A percentile compares a stretch with the other conserved stretches of the same genome.
These are phyloP conservation scores for Syzygium syzygioides DNA, from an alignment of 441 rosid species.

Conservation along the genomic window DNA sequence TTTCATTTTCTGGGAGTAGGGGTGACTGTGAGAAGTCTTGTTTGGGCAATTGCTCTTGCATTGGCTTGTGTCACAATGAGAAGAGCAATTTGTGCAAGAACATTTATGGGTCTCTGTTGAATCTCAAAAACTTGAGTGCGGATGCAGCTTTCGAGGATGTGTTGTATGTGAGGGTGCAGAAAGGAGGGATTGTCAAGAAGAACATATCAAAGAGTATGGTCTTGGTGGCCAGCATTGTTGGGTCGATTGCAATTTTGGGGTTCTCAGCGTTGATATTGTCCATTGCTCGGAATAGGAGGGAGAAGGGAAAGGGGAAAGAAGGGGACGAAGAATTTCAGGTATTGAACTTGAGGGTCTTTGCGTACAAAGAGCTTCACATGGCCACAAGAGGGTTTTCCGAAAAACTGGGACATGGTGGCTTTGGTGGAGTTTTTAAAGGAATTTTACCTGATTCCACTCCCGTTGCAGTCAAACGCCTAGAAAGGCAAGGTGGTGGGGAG, in stretches of 20 bases:
- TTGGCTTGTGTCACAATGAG: constrained; percentile 45
- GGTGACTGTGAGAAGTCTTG: constrained; percentile 49
- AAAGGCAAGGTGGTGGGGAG: constrained; percentile 76
- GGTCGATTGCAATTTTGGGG: constrained; percentile 37
- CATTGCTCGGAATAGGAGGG: constrained; percentile 32
- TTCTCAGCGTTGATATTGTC: constrained; percentile 23
- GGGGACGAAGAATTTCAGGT: constrained; percentile 34
- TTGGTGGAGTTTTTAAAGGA: constrained; percentile 76
- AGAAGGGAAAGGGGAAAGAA: constrained; percentile 25
- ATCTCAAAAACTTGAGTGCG: constrained; percentile 47
- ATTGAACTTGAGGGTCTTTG: constrained; percentile 58
- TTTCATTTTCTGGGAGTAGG: constrained; percentile 32
- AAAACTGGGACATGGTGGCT: constrained; percentile 84
- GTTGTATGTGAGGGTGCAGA: constrained; percentile 43
- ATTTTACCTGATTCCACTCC: constrained; percentile 49
- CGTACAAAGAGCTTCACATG: constrained; percentile 60
- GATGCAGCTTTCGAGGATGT: constrained; percentile 20
- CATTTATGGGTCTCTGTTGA: constrained; percentile 43
- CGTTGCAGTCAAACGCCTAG: constrained; percentile 81
- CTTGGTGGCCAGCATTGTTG: constrained; percentile 44
- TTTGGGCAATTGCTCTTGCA: constrained; percentile 58
- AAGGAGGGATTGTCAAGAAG: constrained; percentile 21
- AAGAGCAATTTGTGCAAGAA: constrained; percentile 45
- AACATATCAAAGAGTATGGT: constrained; percentile 28
- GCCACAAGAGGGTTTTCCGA: constrained; percentile 60